Evolutionary conservation across 225 moss, liverwort and hornwort genomes (phyloP).

Genomic region (Thuidium tamariscinum): DNA sequence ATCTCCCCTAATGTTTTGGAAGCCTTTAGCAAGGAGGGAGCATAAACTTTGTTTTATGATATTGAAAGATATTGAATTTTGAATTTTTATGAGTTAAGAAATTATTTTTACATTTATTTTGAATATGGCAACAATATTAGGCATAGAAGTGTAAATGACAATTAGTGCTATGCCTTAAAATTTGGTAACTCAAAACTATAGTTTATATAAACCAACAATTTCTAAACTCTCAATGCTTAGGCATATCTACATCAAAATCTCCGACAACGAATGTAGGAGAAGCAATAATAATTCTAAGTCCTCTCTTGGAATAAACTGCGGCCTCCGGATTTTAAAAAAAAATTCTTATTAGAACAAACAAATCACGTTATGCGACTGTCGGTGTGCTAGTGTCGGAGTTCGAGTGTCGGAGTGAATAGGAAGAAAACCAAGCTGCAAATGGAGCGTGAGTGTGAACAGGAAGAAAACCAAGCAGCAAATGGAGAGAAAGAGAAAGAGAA

Average conservation of each 20-base stretch:
- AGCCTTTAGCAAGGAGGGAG: too few relatives aligned
- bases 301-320: too few relatives aligned
- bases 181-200: neutral
- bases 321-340: too few relatives aligned
- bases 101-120: too few relatives aligned
- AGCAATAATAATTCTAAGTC: too few relatives aligned
- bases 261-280: neutral
- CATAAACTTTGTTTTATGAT: too few relatives aligned
- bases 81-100: too few relatives aligned
- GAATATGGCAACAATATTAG: too few relatives aligned
- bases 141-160: neutral
- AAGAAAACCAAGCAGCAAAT: neutral
- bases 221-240: neutral
- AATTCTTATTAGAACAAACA: neutral
- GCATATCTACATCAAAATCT: neutral
- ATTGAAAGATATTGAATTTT: too few relatives aligned
- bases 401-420: neutral
- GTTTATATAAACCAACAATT: neutral
- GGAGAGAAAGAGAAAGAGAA: neutral
- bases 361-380: neutral
- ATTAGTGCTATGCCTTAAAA: neutral
- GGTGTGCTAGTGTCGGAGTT: too few relatives aligned
- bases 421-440: neutral
- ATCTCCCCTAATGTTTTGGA: too few relatives aligned
- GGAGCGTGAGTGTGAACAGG: neutral